A percentile compares a stretch with the other conserved stretches of the same genome.
Conservation (phyloP, 495 filamentous ascomycete species). For the Aspergillus leporis region DNA sequence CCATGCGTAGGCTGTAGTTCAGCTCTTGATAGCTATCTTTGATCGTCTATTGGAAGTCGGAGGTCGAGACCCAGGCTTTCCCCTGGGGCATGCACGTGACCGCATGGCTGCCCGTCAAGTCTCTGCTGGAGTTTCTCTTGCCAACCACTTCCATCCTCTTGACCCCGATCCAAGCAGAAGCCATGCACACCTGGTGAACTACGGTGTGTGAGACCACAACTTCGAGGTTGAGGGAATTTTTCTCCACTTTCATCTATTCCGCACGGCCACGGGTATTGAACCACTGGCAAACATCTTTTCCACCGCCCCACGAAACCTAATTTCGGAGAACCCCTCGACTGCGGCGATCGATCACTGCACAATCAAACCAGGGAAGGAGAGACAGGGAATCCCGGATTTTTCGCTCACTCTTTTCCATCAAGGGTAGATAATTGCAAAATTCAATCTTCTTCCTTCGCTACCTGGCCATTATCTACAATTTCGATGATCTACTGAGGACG, state of each 20-base stretch:
- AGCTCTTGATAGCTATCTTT: not conserved
- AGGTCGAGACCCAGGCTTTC: not conserved
- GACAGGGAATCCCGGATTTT: not conserved
- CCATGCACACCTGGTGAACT: not conserved
- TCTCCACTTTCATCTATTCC: not conserved
- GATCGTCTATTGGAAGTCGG: not conserved
- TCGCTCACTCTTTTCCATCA: slow-evolving; percentile 6
- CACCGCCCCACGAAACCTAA: slow-evolving; percentile 38
- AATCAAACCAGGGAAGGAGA: slow-evolving; percentile 10
- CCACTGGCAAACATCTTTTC: slow-evolving; percentile 15
- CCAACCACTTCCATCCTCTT: not conserved
- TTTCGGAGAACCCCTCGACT: slow-evolving; percentile 30
- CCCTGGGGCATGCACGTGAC: not conserved
- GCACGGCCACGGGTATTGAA: slow-evolving; percentile 1
- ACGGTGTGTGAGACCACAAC: slow-evolving; percentile 12
- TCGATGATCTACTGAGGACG: slow-evolving; percentile 5
- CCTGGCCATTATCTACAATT: not conserved
- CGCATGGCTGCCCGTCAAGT: not conserved
- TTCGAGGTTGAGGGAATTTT: not conserved
- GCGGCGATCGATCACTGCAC: slow-evolving; percentile 28
- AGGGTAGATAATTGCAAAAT: slow-evolving; percentile 1
- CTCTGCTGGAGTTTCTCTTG: slow-evolving; percentile 2
- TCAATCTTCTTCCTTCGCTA: not conserved
- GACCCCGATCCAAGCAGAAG: not conserved
- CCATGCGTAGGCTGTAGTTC: no score